Percentiles rank a stretch among this genome's conserved stretches.
Conservation (phyloP, 208 protist species). For the Crithidia bombi region DNA sequence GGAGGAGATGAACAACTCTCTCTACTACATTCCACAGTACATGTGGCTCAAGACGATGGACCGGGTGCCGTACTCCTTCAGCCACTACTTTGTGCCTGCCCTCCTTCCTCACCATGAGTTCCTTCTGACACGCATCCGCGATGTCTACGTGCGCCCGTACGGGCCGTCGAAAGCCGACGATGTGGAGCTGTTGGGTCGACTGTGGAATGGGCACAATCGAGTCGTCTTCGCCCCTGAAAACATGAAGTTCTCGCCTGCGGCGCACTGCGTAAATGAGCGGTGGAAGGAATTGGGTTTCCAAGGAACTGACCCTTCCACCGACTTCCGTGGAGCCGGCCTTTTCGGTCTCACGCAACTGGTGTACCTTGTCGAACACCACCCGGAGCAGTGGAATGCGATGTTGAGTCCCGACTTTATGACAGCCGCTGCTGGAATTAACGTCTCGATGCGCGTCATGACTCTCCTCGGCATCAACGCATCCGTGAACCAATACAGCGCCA, state of each 20-base stretch:
- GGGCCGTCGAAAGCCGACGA: constrained; percentile 20
- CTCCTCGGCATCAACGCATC: constrained; percentile 41
- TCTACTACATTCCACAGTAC: constrained; percentile 27
- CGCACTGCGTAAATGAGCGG: constrained; percentile 35
- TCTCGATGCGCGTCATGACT: constrained; percentile 71
- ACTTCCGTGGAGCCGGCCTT: constrained; percentile 87
- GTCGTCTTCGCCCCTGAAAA: constrained; percentile 28
- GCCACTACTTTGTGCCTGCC: constrained; percentile 27
- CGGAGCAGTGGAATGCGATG: constrained; percentile 44
- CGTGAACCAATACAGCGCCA: constrained; percentile 41
- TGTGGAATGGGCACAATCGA: constrained; percentile 59
- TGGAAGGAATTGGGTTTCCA: constrained; percentile 93
- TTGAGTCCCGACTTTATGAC: constrained; percentile 51
- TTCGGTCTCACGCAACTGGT: constrained; percentile 77
- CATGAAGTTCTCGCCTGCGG: constrained; percentile 18
- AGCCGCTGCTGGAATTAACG: constrained; percentile 75
- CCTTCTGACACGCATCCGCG: constrained; percentile 35
- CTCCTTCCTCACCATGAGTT: constrained; percentile 20
- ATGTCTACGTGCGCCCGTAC: constrained; percentile 40
- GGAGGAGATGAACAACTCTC: constrained; percentile 26
- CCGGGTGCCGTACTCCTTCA: constrained; percentile 31
- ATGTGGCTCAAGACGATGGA: constrained; percentile 42
- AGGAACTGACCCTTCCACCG: constrained; percentile 75
- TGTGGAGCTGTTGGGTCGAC: constrained; percentile 42
- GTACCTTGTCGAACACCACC: constrained; percentile 72